phyloP scores from a whole-genome alignment of 2,329 filamentous ascomycete genomes.

The Magnaporthiopsis poae region DNA sequence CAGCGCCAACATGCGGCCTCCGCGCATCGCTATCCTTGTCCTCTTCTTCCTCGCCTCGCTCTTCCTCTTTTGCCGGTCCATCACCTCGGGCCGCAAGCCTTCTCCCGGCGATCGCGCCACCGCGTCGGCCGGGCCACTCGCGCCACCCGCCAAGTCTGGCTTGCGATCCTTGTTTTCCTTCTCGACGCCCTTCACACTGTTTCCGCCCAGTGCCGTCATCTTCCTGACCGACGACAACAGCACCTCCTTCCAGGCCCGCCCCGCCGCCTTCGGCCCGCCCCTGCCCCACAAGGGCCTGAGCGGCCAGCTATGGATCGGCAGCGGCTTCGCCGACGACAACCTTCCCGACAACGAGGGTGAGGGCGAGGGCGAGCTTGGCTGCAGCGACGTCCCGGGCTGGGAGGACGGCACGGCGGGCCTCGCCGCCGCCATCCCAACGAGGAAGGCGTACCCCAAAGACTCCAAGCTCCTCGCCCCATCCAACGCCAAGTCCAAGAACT shows the following conservation, averaged over 20 bases:
- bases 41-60: constrained; percentile 44
- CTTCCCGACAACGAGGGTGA: constrained; percentile 59
- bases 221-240: constrained; percentile 96
- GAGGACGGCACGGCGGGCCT: constrained; percentile 41
- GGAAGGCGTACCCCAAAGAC: constrained; percentile 12
- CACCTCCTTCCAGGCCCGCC: constrained; percentile 87
- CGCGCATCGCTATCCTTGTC: constrained; percentile 43
- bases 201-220: constrained; percentile 90
- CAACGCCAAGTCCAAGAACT: constrained; percentile 21
- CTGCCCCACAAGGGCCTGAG: constrained; percentile 69
- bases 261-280: constrained; percentile 81
- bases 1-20: constrained; percentile 22
- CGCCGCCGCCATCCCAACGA: constrained; percentile 22
- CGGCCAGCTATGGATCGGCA: constrained; percentile 86
- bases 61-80: constrained; percentile 45
- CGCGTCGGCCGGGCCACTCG: neutral
- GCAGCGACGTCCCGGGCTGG: constrained; percentile 90
- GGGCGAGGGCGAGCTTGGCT: constrained; percentile 83
- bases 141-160: constrained; percentile 22
- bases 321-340: constrained; percentile 75
- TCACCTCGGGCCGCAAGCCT: constrained; percentile 26
- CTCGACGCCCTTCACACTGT: constrained; percentile 71
- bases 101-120: neutral
- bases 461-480: neutral
- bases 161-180: constrained; percentile 57